Evolutionary conservation across 352 stramenopile genomes (phyloP).

Genomic region (Globisporangium cederbergense): DNA sequence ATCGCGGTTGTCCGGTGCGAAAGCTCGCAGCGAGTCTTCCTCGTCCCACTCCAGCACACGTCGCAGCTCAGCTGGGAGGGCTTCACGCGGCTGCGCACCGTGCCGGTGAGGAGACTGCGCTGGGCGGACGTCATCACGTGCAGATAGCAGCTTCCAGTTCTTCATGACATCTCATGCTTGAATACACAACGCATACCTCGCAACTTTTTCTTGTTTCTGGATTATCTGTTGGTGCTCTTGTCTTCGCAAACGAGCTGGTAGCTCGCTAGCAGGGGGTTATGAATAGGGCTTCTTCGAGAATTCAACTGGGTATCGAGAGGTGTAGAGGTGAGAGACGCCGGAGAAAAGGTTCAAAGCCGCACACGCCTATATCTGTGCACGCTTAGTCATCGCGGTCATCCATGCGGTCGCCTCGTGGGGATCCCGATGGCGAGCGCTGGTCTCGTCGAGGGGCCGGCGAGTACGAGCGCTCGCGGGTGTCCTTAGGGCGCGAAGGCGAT

Average conservation of each 20-base stretch:
- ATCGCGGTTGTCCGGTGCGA: not conserved
- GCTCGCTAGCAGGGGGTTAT: not conserved
- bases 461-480: constrained; percentile 36
- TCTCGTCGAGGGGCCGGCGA: constrained; percentile 38
- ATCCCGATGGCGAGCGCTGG: constrained; percentile 55
- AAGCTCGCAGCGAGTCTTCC: not conserved
- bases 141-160: not conserved
- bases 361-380: not conserved
- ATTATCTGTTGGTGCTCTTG: not conserved
- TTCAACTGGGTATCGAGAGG: not conserved
- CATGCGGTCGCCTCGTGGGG: constrained; percentile 32
- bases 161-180: not conserved
- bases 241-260: not conserved
- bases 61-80: not conserved
- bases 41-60: not conserved
- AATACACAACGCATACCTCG: not conserved
- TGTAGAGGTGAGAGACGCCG: not conserved
- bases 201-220: not conserved
- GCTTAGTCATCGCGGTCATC: constrained; percentile 30
- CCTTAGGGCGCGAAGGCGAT: constrained; percentile 27
- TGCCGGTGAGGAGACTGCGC: not conserved
- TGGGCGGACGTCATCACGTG: constrained; percentile 9
- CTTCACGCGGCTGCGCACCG: not conserved
- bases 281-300: not conserved
- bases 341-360: not conserved